A percentile compares a stretch with the other conserved stretches of the same genome.
Evolutionary conservation across 495 filamentous ascomycete genomes (phyloP).

Genomic region (Neurospora cerealis): DNA sequence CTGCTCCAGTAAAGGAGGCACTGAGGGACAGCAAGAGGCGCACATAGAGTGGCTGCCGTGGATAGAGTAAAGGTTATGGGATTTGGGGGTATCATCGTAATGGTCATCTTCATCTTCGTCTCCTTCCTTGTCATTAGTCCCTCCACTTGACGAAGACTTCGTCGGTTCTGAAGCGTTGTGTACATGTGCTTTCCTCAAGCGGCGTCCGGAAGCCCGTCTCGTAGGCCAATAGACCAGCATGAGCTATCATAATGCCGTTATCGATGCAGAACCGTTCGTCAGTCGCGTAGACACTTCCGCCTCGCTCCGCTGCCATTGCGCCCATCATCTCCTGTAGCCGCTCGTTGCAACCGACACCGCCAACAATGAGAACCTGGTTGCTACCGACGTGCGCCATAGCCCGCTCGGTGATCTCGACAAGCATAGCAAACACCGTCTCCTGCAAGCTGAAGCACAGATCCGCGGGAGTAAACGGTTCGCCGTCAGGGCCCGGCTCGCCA

Average conservation of each 20-base stretch:
- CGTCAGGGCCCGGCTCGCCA: slow-evolving; percentile 32
- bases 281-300: slow-evolving; percentile 85
- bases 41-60: not conserved
- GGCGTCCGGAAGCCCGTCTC: slow-evolving; percentile 64
- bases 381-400: slow-evolving; percentile 97
- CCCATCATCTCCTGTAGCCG: slow-evolving; percentile 98
- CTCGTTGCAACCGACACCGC: slow-evolving; percentile 97
- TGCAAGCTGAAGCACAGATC: slow-evolving; percentile 92
- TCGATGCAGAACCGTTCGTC: slow-evolving; percentile 98
- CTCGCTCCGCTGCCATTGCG: slow-evolving; percentile 81
- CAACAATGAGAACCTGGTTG: slow-evolving; percentile 84
- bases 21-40: not conserved
- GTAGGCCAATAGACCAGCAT: slow-evolving; percentile 83
- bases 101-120: not conserved
- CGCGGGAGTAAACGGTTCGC: slow-evolving; percentile 55
- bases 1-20: not conserved
- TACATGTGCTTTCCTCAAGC: slow-evolving; percentile 77
- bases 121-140: slow-evolving; percentile 39
- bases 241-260: slow-evolving; percentile 99
- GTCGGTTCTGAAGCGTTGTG: slow-evolving; percentile 91
- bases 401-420: slow-evolving; percentile 96
- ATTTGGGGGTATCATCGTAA: not conserved
- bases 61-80: not conserved
- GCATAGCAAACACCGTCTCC: slow-evolving; percentile 91
- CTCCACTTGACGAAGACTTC: slow-evolving; percentile 90